A percentile compares a stretch with the other conserved stretches of the same genome.
Evolutionary conservation across 345 rosid species (phyloP).

Genomic region (Camelina laxa): DNA sequence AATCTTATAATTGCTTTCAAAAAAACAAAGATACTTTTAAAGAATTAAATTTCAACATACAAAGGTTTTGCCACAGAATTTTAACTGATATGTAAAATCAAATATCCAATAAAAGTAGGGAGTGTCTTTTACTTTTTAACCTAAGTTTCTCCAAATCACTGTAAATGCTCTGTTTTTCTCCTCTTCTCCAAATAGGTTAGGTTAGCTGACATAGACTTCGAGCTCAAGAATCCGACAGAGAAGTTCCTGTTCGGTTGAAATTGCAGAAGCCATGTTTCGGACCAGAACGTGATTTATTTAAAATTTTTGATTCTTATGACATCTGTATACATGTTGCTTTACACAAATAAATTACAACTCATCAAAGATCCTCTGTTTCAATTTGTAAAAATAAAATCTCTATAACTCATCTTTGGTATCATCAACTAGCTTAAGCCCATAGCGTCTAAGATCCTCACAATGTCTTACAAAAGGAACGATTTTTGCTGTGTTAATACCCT

Average conservation of each 20-base stretch:
- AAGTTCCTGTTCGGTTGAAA: background rate
- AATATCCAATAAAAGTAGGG: too few relatives aligned
- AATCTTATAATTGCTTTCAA: too few relatives aligned
- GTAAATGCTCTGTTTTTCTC: background rate
- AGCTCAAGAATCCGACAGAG: background rate
- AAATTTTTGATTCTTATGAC: too few relatives aligned
- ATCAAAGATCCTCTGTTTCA: background rate
- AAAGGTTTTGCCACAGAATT: too few relatives aligned
- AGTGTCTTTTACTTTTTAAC: background rate
- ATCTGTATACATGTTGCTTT: background rate
- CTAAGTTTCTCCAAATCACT: background rate
- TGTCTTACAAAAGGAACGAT: slow-evolving; percentile 46
- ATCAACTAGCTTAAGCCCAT: slow-evolving; percentile 49
- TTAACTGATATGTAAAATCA: too few relatives aligned
- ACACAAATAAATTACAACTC: background rate
- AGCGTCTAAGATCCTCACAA: slow-evolving; percentile 46
- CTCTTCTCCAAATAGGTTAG: background rate
- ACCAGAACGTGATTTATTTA: too few relatives aligned
- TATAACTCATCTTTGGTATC: slow-evolving; percentile 32
- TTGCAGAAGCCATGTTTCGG: background rate
- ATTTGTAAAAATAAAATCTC: background rate
- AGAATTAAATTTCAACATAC: too few relatives aligned
- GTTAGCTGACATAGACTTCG: background rate
- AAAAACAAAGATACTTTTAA: too few relatives aligned
- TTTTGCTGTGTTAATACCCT: slow-evolving; percentile 13